These are phyloP conservation scores for Botrytis hyacinthi DNA, from an alignment of 2,329 filamentous ascomycete genomes.

Conservation along the genomic window DNA sequence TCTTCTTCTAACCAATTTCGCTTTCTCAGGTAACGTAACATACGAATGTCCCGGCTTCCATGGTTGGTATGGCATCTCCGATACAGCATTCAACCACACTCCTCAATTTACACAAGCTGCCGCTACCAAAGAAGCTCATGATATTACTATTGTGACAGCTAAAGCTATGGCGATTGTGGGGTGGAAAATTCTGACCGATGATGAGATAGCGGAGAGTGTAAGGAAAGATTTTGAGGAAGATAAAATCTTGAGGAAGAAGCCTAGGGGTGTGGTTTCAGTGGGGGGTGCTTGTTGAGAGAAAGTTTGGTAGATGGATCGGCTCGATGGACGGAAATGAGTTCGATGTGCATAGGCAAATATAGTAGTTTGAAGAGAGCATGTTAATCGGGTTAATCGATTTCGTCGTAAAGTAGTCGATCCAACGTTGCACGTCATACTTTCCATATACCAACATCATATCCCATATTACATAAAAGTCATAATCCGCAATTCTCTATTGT, in stretches of 20 bases:
- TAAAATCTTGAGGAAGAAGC: conserved; percentile 1
- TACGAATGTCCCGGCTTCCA: conserved; percentile 56
- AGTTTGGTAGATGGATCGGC: not conserved
- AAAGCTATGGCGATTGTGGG: conserved; percentile 45
- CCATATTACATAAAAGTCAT: not conserved
- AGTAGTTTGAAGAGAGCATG: not conserved
- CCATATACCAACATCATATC: not conserved
- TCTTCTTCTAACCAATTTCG: conserved; percentile 50
- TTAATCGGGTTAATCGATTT: not conserved
- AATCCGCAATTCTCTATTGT: not conserved
- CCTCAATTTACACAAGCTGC: conserved; percentile 43
- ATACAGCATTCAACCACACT: conserved; percentile 51
- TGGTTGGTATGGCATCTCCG: conserved; percentile 51
- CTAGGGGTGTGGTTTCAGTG: not conserved
- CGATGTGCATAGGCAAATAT: not conserved
- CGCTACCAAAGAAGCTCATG: conserved; percentile 35
- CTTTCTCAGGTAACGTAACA: conserved; percentile 52
- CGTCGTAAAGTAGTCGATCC: not conserved
- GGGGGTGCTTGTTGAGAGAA: not conserved
- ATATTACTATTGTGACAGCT: conserved; percentile 27
- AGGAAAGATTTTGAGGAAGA: conserved; percentile 43
- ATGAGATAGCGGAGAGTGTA: conserved; percentile 44
- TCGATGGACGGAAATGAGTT: not conserved
- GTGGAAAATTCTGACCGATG: conserved; percentile 46
- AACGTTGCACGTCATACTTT: not conserved